Evolutionary conservation across 2,329 filamentous ascomycete genomes (phyloP).

Genomic region (Aquanectria penicillioides): DNA sequence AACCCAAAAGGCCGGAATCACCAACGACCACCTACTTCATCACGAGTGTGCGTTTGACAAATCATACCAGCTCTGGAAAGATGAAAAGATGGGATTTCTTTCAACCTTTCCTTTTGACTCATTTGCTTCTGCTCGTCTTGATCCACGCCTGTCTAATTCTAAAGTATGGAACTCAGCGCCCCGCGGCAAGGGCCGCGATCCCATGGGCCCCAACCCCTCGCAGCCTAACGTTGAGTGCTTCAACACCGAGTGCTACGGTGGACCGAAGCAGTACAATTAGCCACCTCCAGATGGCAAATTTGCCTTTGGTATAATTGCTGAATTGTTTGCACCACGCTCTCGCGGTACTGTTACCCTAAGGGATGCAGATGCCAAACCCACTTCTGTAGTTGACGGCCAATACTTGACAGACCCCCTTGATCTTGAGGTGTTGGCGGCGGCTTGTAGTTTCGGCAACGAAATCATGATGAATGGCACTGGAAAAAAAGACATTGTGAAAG

Average conservation of each 20-base stretch:
- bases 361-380: constrained; percentile 57
- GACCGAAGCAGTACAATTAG: constrained; percentile 66
- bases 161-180: constrained; percentile 63
- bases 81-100: constrained; percentile 66
- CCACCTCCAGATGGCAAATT: constrained; percentile 64
- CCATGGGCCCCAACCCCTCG: constrained; percentile 66
- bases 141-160: constrained; percentile 65
- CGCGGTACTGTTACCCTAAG: constrained; percentile 64
- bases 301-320: constrained; percentile 66
- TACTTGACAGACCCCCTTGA: constrained; percentile 68
- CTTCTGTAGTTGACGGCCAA: constrained; percentile 66
- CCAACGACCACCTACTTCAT: constrained; percentile 65
- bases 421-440: constrained; percentile 68
- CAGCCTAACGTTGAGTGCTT: constrained; percentile 73
- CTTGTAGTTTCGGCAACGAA: constrained; percentile 67
- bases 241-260: constrained; percentile 69
- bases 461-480: constrained; percentile 66
- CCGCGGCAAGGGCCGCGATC: constrained; percentile 62
- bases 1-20: constrained; percentile 60
- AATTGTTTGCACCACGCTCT: constrained; percentile 66
- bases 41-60: constrained; percentile 61
- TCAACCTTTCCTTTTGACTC: constrained; percentile 71
- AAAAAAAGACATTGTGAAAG: constrained; percentile 67
- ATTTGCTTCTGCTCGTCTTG: constrained; percentile 69
- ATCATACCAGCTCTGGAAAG: constrained; percentile 64